Conservation (phyloP, 306 rosid genomes). For the Pterocarpus macrocarpus region DNA sequence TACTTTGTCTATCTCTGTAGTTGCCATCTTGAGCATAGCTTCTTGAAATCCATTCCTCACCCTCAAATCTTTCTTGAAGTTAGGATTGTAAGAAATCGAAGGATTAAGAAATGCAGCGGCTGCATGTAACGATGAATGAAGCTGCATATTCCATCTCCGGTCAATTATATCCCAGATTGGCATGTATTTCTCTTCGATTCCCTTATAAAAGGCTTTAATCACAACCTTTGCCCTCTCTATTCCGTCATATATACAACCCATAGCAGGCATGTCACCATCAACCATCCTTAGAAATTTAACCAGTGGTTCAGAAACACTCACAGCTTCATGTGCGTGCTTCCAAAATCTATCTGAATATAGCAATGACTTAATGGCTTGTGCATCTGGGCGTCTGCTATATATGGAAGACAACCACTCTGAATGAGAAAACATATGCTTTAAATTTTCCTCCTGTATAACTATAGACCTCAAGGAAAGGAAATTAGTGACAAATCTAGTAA, state of each 20-base stretch:
- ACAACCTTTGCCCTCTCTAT: slow-evolving; percentile 69
- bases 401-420: slow-evolving; percentile 72
- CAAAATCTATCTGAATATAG: slow-evolving; percentile 71
- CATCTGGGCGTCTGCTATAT: slow-evolving; percentile 59
- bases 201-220: slow-evolving; percentile 66
- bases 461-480: slow-evolving; percentile 77
- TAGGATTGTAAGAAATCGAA: slow-evolving; percentile 60
- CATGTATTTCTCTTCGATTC: slow-evolving; percentile 64
- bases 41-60: slow-evolving; percentile 77
- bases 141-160: slow-evolving; percentile 72
- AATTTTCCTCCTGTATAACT: slow-evolving; percentile 66
- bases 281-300: slow-evolving; percentile 69
- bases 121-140: slow-evolving; percentile 67
- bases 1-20: slow-evolving; percentile 57
- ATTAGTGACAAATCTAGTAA: slow-evolving; percentile 60
- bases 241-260: slow-evolving; percentile 73
- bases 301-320: slow-evolving; percentile 68
- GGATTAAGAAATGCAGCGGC: slow-evolving; percentile 87
- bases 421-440: slow-evolving; percentile 73
- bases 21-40: slow-evolving; percentile 64
- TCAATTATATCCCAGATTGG: slow-evolving; percentile 69
- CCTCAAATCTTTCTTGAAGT: slow-evolving; percentile 61
- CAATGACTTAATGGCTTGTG: slow-evolving; percentile 58
- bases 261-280: slow-evolving; percentile 82
- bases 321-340: slow-evolving; percentile 74